Base-by-base conservation (phyloP, 768 basidiomycete species). In the Termitomyces bulborhizus region DNA sequence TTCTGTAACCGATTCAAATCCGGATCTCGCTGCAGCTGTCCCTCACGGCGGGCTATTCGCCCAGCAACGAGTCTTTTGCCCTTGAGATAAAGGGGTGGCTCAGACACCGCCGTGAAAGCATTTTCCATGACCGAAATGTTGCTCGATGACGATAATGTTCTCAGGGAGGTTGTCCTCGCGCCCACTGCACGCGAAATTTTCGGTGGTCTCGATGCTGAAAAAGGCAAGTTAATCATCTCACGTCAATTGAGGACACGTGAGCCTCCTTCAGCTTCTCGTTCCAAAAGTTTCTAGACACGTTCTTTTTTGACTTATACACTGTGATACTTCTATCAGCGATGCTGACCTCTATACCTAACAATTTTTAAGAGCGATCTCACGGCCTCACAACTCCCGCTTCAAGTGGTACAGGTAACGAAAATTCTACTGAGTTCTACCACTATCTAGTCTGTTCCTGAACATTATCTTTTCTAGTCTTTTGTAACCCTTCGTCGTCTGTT, bases 371-470 rank as follows among this genome's bases (percentile, higher is more conserved):
- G 41, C 48, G 45, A 18, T 36, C 42, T 29, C 50, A 49, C 36
- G 51, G 58, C 31, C 55, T 36, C 48, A 53, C 55, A 41, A 42
- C n/a, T 44, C 16, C 39, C 8, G 52, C 63, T 39, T 40, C 46
- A 34, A 56, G 56, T 50, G 62, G 51, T 44, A 53, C 60, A 58
- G 62, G 68, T 68, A 56, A 41, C 8, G 63, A 39, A 56, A 54
- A 36, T 59, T 66, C 63, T 60, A 63, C 59, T 43, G 61, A 44
- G 48, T 65, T 68, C 62, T 54, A 66, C 52, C 27, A 39, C 29
- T 9, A 32, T 32, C 8, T 32, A 32, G 31, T 53, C 34, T 44
- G 40, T 52, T 60, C 56, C 50, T 58, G 34, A 56, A 13, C 34
- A 3, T 34, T 47, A 21, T 46, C 54, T 29, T 36, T 39, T 41